Percentiles rank a stretch among this genome's conserved stretches.
phyloP scores from a whole-genome alignment of 441 rosid species.

The Brassica hybrid region DNA sequence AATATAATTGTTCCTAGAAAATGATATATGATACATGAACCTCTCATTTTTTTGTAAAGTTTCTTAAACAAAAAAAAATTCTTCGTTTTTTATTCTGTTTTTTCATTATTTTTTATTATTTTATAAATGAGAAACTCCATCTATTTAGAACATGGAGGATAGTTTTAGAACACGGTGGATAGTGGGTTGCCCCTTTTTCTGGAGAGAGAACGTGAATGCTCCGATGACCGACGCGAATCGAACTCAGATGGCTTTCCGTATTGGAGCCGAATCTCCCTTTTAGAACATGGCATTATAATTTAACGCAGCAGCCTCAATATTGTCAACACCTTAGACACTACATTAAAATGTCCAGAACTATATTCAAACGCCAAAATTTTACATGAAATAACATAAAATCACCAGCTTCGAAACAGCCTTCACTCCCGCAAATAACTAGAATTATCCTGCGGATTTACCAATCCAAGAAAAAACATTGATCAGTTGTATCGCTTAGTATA shows the following conservation, averaged over 20 bases:
- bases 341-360: background rate
- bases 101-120: background rate
- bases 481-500: background rate
- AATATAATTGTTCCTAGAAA: background rate
- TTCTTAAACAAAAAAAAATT: too few relatives aligned
- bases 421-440: background rate
- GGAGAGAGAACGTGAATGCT: too few relatives aligned
- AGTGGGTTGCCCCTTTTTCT: too few relatives aligned
- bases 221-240: too few relatives aligned
- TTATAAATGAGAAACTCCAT: too few relatives aligned
- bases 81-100: background rate
- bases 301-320: background rate
- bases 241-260: too few relatives aligned
- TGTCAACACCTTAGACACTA: background rate
- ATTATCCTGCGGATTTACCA: background rate
- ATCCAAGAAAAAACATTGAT: background rate
- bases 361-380: background rate
- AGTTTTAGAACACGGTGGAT: too few relatives aligned
- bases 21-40: background rate
- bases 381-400: background rate
- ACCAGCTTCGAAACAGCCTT: background rate
- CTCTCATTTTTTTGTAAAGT: background rate
- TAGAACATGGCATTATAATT: background rate
- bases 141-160: too few relatives aligned
- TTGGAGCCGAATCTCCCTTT: background rate